Evolutionary conservation across 176 grass and related monocot genomes (phyloP), one percentile per base, ranked within the genome.

Genomic region (Aegilops sharonensis): DNA sequence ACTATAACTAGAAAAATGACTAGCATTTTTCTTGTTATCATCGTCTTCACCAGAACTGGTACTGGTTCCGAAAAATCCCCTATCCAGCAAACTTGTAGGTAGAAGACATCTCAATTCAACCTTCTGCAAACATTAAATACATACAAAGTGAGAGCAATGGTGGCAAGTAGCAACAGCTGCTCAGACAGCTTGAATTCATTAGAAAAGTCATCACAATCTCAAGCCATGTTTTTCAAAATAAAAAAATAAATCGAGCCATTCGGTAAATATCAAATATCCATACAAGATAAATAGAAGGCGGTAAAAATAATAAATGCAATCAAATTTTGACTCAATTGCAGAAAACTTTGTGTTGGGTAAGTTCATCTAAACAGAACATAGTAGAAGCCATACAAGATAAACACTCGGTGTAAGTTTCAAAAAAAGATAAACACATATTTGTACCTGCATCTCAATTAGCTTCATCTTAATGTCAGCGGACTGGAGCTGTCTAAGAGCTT

Each of bases 101-200:
- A 98, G 86, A 40, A 98, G 93, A 61, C 91, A 98, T 86, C 96
- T 91, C 88, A 98, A 75, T 89, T 98, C 90, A 21, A 84, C 88
- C 63, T 90, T 92, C 96, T 98, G 91, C 77, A 94, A 83, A 85
- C 11, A 82, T 42, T 57, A 64, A 79, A 77, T 15, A 67, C 18
- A 61, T 30, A 50, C 17, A 79, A 68, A 83, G 64, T 52, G 73
- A 89, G 61, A 84, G 43, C 29, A 25, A 78, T 78, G 80, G 15
- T 73, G 50, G 31, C 39, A 72, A 54, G 11, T 78, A 20, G 10
- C 31, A 72, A 54, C 15, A 21, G 2, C 34, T 72, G 4, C 29
- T 69, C 25, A 18, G 11, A 32, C 8, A 15, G 8, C 25, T 65
- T 36, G 3, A 65, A 87, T 35, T 11, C 15, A 7, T 73, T 43